Evolutionary conservation across 345 rosid genomes (phyloP), one percentile per base, ranked within the genome.

Genomic region (Lumnitzera racemosa): DNA sequence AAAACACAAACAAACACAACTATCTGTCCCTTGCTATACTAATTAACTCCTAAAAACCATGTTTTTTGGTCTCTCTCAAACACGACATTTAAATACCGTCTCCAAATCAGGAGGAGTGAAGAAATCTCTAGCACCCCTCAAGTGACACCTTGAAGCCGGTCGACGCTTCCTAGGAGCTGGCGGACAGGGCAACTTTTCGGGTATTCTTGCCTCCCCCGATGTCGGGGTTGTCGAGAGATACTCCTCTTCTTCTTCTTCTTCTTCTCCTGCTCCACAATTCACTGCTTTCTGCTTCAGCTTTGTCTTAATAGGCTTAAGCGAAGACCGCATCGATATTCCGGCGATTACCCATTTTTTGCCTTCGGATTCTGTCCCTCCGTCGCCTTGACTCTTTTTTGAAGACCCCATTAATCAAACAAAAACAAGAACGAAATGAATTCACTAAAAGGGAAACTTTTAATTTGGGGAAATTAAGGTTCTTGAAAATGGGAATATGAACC

Each of bases 101-200:
- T 79, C 83, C 76, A 79, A 63, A 53, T 79, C 83, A 48, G 83
- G 83, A 24, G 83, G 78, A 52, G 59, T 54, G 54, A 79, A 75
- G 69, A 79, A 75, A 74, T 75, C 80, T 64, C 72, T 65, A n/a
- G 24, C 76, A 0, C 73, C 60, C 48, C 48, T 48, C 13, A 47
- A 43, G 55, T 59, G 71, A 56, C 75, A 72, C 16, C 69, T 70
- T 58, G 67, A 63, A 51, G 60, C 31, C 12, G 77, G 68, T 54
- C 73, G 62, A 47, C 74, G 51, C 71, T 79, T 79, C 74, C 75
- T 73, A 2, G 83, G 83, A 15, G 83, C 76, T 13, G 80, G 78
- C 46, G 83, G 83, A 52, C 80, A 76, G 41, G 59, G 53, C 47
- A 63, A 15, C 48, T 17, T 56, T 25, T 61, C 57, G 11, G 80